Evolutionary conservation across 2,329 filamentous ascomycete genomes (phyloP), one percentile per base, ranked within the genome.

Genomic region (Zymoseptoria pseudotritici): DNA sequence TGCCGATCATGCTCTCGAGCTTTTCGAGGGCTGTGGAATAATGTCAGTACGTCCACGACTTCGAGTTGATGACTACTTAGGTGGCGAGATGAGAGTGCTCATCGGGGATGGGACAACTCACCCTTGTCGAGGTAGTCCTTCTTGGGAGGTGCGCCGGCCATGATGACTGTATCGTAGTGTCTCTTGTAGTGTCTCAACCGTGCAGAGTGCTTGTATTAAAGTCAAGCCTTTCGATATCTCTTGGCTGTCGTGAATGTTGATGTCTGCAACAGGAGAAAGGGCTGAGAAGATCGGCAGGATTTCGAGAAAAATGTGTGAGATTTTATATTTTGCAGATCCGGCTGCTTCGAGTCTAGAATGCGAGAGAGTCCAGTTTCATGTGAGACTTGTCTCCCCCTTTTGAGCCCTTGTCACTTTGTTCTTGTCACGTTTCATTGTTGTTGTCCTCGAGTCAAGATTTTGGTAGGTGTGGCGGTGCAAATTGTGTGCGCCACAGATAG

Each of bases 41-140:
- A 9, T 17, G 54, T 61, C n/a, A 57, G 56, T 42, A 50, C 10
- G 3, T 19, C 29, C 8, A 20, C 54, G n/a, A 8, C 9, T 22
- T 53, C 29, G 9, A 31, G 4, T 2, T 42, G 22, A 22, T n/a
- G 31, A 29, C 7, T n/a, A n/a, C n/a, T n/a, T 3, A 2, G 9
- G 17, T 36, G 17, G 22, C 7, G 21, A 11, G 50, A 21, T 52
- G n/a, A 21, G 2, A 8, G 5, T n/a, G 50, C 22, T 10, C 50
- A 2, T 52, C 4, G 19, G 2, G 11, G 42, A n/a, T 21, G n/a
- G 36, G 29, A 36, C 21, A 55, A 21, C 58, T 11, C 52, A 58
- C 61, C 64, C 59, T 68, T 68, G 62, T 68, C 66, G 49, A 62
- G 62, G 60, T 68, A 68, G 53, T 68, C 66, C 58, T 67, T 57